A percentile compares a stretch with the other conserved stretches of the same genome.
These are phyloP conservation scores for Sarcocystis neurona DNA, from an alignment of 169 alveolate species.

Conservation along the genomic window DNA sequence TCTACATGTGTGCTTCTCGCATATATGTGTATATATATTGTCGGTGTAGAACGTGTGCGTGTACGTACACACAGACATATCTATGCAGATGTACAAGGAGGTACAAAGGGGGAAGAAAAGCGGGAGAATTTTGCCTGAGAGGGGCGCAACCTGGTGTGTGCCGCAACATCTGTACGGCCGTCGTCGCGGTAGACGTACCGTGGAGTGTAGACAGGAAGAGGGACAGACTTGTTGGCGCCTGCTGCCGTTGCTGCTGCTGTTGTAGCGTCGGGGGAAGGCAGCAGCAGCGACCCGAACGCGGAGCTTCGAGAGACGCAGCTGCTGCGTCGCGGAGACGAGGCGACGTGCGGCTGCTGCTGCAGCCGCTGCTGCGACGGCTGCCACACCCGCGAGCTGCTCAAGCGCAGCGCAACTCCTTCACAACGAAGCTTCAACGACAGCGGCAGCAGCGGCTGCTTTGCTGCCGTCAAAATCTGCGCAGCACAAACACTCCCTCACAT, in stretches of 20 bases:
- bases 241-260: neutral
- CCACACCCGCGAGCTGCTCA: neutral
- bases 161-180: too few relatives aligned
- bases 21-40: too few relatives aligned
- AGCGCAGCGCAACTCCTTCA: constrained; percentile 5
- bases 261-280: neutral
- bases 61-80: too few relatives aligned
- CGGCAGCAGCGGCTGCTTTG: constrained; percentile 1
- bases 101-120: neutral
- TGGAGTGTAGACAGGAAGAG: neutral
- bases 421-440: constrained; percentile 22
- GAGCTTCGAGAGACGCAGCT: too few relatives aligned
- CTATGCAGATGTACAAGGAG: neutral
- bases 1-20: too few relatives aligned
- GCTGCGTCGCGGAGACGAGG: too few relatives aligned
- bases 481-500: too few relatives aligned
- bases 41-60: too few relatives aligned
- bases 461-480: neutral
- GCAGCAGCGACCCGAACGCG: neutral
- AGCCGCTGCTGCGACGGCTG: neutral
- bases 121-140: neutral
- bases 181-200: neutral
- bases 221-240: neutral
- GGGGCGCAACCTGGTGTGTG: too few relatives aligned
- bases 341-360: neutral